A percentile compares a stretch with the other conserved stretches of the same genome.
These are phyloP conservation scores for Globisporangium nunn DNA, from an alignment of 352 stramenopile genomes.

Conservation along the genomic window DNA sequence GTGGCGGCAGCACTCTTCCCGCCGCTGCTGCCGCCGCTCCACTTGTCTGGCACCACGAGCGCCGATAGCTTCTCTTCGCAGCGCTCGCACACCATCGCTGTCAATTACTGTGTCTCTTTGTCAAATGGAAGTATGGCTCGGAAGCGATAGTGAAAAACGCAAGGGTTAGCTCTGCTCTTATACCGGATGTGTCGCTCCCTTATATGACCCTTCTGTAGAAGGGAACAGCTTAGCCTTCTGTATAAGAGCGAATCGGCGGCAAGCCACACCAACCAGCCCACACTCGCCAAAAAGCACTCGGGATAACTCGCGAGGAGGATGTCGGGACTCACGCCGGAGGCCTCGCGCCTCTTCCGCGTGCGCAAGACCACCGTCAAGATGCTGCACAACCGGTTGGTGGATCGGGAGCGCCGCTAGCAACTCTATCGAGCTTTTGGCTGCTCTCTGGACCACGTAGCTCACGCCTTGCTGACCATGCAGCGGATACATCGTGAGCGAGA, in stretches of 20 bases:
- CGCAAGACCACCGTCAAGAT: constrained; percentile 95
- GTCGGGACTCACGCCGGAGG: constrained; percentile 75
- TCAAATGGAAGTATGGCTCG: no score
- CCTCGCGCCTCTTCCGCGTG: constrained; percentile 89
- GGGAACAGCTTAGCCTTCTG: no score
- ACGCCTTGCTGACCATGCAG: constrained; percentile 37
- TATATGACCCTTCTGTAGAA: no score
- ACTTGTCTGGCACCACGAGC: constrained; percentile 72
- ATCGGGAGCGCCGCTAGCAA: constrained; percentile 10
- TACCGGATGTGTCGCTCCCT: no score
- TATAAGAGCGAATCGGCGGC: no score
- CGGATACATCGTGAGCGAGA: constrained; percentile 97
- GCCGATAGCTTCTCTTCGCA: constrained; percentile 75
- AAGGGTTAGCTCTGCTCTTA: no score
- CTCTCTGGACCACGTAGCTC: neutral
- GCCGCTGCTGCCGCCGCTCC: constrained; percentile 32
- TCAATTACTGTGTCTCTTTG: neutral
- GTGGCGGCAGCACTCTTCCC: neutral
- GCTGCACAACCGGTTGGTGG: constrained; percentile 79
- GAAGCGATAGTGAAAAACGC: no score
- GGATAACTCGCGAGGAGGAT: constrained; percentile 17
- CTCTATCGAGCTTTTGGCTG: neutral
- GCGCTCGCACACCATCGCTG: constrained; percentile 63
- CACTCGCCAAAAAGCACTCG: neutral
- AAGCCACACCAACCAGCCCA: no score